Conservation (phyloP, 2,329 filamentous ascomycete genomes). For the Apiospora koreana region DNA sequence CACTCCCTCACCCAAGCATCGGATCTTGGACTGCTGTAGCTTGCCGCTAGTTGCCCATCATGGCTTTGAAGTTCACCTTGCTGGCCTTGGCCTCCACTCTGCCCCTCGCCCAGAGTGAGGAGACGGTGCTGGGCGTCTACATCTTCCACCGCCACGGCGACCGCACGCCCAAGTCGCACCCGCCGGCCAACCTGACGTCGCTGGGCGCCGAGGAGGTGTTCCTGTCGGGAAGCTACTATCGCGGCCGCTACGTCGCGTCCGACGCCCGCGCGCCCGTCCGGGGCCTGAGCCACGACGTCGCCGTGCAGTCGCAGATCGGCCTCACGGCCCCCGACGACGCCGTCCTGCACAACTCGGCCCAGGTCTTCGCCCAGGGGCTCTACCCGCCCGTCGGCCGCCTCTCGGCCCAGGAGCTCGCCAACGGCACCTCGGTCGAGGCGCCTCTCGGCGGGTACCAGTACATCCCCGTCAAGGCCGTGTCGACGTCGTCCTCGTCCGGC, state of each 20-base stretch:
- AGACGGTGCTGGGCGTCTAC: conserved; percentile 79
- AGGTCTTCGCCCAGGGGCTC: conserved; percentile 79
- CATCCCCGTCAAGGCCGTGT: conserved; percentile 69
- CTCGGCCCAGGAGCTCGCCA: conserved; percentile 65
- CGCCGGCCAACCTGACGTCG: conserved; percentile 72
- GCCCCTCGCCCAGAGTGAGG: conserved; percentile 54
- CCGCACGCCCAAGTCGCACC: conserved; percentile 74
- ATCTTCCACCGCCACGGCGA: conserved; percentile 92
- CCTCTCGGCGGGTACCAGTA: conserved; percentile 84
- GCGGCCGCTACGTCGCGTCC: conserved; percentile 69
- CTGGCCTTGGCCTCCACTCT: conserved; percentile 39
- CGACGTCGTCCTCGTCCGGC: conserved; percentile 52
- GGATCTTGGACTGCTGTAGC: neutral
- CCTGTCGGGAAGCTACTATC: conserved; percentile 73
- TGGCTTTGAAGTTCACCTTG: conserved; percentile 43
- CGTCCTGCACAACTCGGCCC: conserved; percentile 79
- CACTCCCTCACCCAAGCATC: neutral
- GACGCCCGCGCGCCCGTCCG: conserved; percentile 61
- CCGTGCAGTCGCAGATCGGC: conserved; percentile 69
- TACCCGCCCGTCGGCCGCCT: conserved; percentile 72
- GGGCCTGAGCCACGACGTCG: conserved; percentile 66
- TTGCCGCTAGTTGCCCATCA: conserved; percentile 19
- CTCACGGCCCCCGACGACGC: conserved; percentile 73
- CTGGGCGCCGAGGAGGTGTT: conserved; percentile 78
- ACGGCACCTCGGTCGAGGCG: conserved; percentile 65